Evolutionary conservation across 2,329 filamentous ascomycete species (phyloP), one percentile per base, ranked within the genome.

Genomic region (Neonectria coccinea): DNA sequence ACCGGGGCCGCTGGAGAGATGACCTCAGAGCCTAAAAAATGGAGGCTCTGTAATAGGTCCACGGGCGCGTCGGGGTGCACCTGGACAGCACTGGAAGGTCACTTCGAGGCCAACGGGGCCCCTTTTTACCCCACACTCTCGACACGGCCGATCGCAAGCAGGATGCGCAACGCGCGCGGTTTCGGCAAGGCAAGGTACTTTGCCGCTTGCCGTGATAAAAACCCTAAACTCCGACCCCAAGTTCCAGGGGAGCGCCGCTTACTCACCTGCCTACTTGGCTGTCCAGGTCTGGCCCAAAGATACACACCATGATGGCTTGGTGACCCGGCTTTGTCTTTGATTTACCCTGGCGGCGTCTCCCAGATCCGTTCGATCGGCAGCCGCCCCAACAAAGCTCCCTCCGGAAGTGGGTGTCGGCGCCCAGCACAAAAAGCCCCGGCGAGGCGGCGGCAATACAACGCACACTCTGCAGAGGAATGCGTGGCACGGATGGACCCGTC

Each of bases 381-480:
- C 27, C 16, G n/a, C 47, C 47, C 47, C 29, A 51, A 22, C 29
- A 33, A 51, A 22, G 29, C 16, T 20, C 39, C 25, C 25, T 42
- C 39, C 8, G n/a, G n/a, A 42, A 42, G n/a, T 42, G 39, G n/a
- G 18, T 51, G 29, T 18, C 29, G 27, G 48, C 27, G n/a, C 48
- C 51, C 58, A 50, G 44, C 58, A 51, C 25, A 36, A 22, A 29
- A 20, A 16, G 29, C 41, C 25, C 31, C 25, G 20, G 39, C 51
- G 57, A 16, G 20, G 42, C 36, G 45, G 44, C 57, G 31, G 54
- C 62, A 16, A 47, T 64, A 51, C 55, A 44, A 55, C 61, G 16
- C 54, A 62, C 60, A 59, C 56, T 52, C 36, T 64, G 56, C 56
- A 59, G 39, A 53, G 39, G 50, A 64, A 64, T 69, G 56, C 64